Conservation (phyloP, 2,329 filamentous ascomycete species). For the Colletotrichum magnum region DNA sequence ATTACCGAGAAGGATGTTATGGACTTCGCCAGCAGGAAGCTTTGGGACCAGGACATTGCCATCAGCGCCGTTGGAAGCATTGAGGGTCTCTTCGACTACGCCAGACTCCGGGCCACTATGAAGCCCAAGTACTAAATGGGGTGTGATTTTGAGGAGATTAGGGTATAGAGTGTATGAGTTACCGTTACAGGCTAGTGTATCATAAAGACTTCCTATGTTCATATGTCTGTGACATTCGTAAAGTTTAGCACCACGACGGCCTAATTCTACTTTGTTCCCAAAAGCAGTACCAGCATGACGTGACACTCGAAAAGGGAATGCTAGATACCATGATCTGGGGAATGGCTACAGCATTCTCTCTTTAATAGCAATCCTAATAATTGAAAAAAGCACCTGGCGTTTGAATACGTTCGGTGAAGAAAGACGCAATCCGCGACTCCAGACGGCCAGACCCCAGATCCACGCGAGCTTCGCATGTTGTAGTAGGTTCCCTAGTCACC, state of each 20-base stretch:
- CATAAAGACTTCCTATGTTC: constrained; percentile 58
- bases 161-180: constrained; percentile 71
- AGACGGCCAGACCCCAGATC: too few species aligned
- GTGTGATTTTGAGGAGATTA: constrained; percentile 52
- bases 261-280: constrained; percentile 38
- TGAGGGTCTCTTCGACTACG: constrained; percentile 87
- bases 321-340: background rate
- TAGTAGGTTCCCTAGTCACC: too few species aligned
- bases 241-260: constrained; percentile 36
- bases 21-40: constrained; percentile 92
- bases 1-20: constrained; percentile 98
- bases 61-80: constrained; percentile 94
- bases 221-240: constrained; percentile 39
- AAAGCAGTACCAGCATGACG: background rate
- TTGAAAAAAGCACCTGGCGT: too few species aligned
- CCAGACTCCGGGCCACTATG: constrained; percentile 86
- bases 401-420: too few species aligned
- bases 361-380: too few species aligned
- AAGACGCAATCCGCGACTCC: too few species aligned
- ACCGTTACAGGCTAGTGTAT: constrained; percentile 67
- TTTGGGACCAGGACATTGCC: constrained; percentile 98
- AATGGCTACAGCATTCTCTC: too few species aligned
- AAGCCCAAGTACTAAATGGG: constrained; percentile 77
- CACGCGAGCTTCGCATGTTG: too few species aligned
- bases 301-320: background rate